Conservation (phyloP, 1,284 basidiomycete species). For the Boletellus sp. region DNA sequence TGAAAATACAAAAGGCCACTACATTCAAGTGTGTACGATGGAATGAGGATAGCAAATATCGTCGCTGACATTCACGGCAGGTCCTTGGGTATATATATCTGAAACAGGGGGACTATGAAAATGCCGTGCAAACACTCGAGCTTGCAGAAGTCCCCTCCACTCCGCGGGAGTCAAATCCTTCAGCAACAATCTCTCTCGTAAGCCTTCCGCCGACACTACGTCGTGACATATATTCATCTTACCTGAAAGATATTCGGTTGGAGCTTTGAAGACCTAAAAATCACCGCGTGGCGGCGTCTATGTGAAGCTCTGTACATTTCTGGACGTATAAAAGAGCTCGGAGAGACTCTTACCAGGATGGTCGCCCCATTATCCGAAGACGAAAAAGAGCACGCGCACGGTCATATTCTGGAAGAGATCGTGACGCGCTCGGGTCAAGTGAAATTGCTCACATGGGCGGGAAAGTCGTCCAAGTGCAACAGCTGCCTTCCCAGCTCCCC, state of each 20-base stretch:
- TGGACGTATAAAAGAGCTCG: neutral
- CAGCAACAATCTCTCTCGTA: constrained; percentile 2
- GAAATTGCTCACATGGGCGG: neutral
- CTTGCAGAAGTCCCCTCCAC: neutral
- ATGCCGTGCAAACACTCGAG: neutral
- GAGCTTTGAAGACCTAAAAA: neutral
- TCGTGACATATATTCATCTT: neutral
- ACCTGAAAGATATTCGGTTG: neutral
- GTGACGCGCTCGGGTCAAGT: neutral
- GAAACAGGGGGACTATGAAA: constrained; percentile 5
- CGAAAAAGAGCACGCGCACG: neutral
- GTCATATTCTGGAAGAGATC: neutral
- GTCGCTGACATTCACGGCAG: neutral
- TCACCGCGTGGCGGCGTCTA: neutral
- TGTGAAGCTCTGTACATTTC: neutral
- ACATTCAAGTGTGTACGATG: neutral
- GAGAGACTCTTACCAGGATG: neutral
- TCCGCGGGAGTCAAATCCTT: neutral
- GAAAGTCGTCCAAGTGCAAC: neutral
- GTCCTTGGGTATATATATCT: constrained; percentile 6
- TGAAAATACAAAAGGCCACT: neutral
- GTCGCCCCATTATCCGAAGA: neutral
- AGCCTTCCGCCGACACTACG: neutral
- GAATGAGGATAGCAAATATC: neutral
- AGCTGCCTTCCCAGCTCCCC: neutral